These are phyloP conservation scores for Globisporangium takayamanum DNA, from an alignment of 352 stramenopile species.

Conservation along the genomic window DNA sequence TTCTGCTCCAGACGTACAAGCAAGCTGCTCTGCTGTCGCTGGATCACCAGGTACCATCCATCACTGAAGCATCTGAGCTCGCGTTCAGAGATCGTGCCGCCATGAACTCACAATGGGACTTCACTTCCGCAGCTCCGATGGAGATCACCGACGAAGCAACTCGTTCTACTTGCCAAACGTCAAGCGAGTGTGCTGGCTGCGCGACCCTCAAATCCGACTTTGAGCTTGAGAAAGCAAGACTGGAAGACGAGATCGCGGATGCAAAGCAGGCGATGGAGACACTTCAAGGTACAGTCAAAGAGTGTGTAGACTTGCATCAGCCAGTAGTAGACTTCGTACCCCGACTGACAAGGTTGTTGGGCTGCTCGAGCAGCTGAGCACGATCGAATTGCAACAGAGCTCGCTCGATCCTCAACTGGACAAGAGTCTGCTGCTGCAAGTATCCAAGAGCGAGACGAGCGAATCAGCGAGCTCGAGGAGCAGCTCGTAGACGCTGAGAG, in stretches of 20 bases:
- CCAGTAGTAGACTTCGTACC: background rate
- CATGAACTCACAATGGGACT: background rate
- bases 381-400: conserved; percentile 17
- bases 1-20: background rate
- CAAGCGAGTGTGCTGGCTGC: conserved; percentile 3
- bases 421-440: conserved; percentile 10
- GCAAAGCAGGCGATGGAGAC: conserved; percentile 6
- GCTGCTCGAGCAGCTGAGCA: conserved; percentile 22
- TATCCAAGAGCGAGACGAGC: conserved; percentile 22
- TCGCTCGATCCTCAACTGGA: conserved; percentile 9
- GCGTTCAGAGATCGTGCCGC: too few species aligned
- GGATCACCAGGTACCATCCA: background rate
- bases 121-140: background rate
- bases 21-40: background rate
- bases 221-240: background rate
- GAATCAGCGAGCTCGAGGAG: conserved; percentile 33
- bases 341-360: background rate
- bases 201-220: conserved; percentile 1
- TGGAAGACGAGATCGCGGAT: conserved; percentile 11
- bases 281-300: conserved; percentile 6
- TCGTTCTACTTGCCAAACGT: background rate
- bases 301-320: background rate
- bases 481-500: conserved; percentile 17
- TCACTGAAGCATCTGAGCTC: too few species aligned
- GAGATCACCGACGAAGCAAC: background rate